Evolutionary conservation across 2,329 filamentous ascomycete genomes (phyloP), one percentile per base, ranked within the genome.

Genomic region (Fusarium dlaminii): DNA sequence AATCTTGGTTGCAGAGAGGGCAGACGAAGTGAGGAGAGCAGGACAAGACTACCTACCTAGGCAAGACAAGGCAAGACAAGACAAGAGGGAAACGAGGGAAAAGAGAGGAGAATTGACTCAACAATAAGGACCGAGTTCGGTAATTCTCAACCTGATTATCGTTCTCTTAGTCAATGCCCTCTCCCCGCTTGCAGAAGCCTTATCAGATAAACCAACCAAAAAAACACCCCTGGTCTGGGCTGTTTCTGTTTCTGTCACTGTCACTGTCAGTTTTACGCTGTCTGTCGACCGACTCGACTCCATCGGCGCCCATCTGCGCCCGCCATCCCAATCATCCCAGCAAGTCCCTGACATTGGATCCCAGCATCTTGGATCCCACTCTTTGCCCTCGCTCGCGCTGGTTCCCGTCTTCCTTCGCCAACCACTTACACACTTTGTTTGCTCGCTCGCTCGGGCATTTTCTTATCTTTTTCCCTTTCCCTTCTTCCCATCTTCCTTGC

Each of bases 241-340:
- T 75, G 54, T 30, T 45, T 54, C 48, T 52, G 30, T 34, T 24
- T 34, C 30, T 48, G 49, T 52, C 22, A 12, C 49, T 52, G 18
- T 48, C 14, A 20, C 30, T 48, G 40, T 48, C 32, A 29, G n/a
- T 57, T 43, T 22, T 55, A 18, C 17, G 22, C 60, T 68, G 74
- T 75, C 60, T 68, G 74, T 75, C 69, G 71, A 76, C 75, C 58
- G 49, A 75, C 72, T 51, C 52, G 67, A 73, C 75, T 60, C 68
- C 76, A 78, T 77, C 77, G 63, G 77, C 76, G 77, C 74, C 72
- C 78, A 74, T 79, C 78, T 79, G 75, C 76, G 76, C 76, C 79
- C 72, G 74, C 74, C 75, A 78, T 73, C 76, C 65, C 69, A 58
- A 64, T 49, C 70, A 75, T 76, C 75, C 65, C 52, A 74, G 69